A percentile compares a stretch with the other conserved stretches of the same genome.
Conservation (phyloP, 2,329 filamentous ascomycete genomes). For the Aspergillus hortae region DNA sequence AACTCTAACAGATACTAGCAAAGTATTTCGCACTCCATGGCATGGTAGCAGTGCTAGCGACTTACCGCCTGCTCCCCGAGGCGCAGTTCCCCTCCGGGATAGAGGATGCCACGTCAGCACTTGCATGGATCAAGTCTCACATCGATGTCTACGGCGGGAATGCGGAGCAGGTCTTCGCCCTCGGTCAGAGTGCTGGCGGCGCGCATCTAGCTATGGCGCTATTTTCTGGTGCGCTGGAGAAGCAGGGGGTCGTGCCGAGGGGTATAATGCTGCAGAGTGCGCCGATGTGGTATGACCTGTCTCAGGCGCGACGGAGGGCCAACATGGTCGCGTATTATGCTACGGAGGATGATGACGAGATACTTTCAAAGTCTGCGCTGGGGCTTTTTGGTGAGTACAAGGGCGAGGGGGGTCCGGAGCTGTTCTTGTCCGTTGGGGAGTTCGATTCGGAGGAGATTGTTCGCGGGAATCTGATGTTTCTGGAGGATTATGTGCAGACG, state of each 20-base stretch:
- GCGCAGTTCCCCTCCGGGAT: not conserved
- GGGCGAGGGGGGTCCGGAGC: not conserved
- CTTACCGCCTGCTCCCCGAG: slow-evolving; percentile 2
- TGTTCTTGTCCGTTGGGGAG: slow-evolving; percentile 1
- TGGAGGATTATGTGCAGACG: not conserved
- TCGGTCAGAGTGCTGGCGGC: slow-evolving; percentile 5
- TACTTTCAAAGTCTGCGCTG: not conserved
- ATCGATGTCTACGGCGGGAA: not conserved
- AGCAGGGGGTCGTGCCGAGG: not conserved
- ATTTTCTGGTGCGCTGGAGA: not conserved
- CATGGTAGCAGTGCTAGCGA: not conserved
- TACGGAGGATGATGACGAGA: not conserved
- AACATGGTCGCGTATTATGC: slow-evolving; percentile 5
- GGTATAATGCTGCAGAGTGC: slow-evolving; percentile 3
- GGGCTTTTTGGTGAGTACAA: not conserved
- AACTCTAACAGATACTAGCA: not conserved
- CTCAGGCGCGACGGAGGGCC: not conserved
- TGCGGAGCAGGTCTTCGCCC: not conserved
- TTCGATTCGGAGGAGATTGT: slow-evolving; percentile 2
- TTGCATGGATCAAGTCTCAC: not conserved
- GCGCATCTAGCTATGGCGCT: slow-evolving; percentile 4
- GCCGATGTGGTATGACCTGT: slow-evolving; percentile 4
- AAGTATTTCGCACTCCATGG: not conserved
- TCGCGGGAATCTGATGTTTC: slow-evolving; percentile 1
- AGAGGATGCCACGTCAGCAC: not conserved